Percentiles rank a stretch among this genome's conserved stretches.
Evolutionary conservation across 1,284 basidiomycete species (phyloP).

Genomic region (Heterobasidion parviporum): DNA sequence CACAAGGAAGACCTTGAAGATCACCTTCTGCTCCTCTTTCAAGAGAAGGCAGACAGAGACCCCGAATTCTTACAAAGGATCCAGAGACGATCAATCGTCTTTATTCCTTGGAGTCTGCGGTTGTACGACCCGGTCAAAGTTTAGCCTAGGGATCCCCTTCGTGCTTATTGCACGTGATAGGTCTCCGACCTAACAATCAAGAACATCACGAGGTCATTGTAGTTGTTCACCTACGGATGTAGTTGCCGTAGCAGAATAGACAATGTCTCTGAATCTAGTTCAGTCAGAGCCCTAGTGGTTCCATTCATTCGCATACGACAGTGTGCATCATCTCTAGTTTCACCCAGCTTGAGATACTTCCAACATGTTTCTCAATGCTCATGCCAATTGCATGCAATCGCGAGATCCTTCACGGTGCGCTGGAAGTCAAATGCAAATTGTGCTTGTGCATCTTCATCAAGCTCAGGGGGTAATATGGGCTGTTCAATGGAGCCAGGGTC

Average conservation of each 20-base stretch:
- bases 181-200: too few species aligned
- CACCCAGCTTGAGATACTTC: constrained; percentile 4
- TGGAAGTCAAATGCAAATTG: background rate
- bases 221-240: constrained; percentile 8
- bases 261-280: constrained; percentile 1
- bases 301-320: constrained; percentile 10
- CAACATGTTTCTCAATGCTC: constrained; percentile 6
- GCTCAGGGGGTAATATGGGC: background rate
- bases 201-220: constrained; percentile 8
- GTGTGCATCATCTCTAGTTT: constrained; percentile 1
- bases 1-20: too few species aligned
- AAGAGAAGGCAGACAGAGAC: too few species aligned
- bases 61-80: too few species aligned
- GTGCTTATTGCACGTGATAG: too few species aligned
- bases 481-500: background rate
- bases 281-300: background rate
- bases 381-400: constrained; percentile 4
- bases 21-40: too few species aligned
- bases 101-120: too few species aligned
- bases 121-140: too few species aligned
- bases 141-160: too few species aligned
- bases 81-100: too few species aligned
- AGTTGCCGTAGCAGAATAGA: constrained; percentile 6
- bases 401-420: background rate
- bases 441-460: background rate